Percentiles rank a stretch among this genome's conserved stretches.
phyloP scores from a whole-genome alignment of 2,329 filamentous ascomycete species.

The Paecilomyces formosus region DNA sequence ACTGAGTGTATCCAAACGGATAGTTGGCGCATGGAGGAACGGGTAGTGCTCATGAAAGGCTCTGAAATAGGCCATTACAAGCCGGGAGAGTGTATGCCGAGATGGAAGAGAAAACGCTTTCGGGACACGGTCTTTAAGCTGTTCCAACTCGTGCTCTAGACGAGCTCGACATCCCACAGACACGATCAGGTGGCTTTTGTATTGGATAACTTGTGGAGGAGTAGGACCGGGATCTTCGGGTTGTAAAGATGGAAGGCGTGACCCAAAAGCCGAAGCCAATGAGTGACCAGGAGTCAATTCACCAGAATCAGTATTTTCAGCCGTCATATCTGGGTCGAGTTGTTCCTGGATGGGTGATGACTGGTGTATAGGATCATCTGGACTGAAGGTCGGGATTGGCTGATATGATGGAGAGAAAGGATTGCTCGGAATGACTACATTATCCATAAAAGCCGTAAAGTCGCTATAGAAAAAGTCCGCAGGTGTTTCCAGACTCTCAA shows the following conservation, averaged over 20 bases:
- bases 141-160: constrained; percentile 10
- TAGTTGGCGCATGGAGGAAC: constrained; percentile 12
- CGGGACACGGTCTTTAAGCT: constrained; percentile 10
- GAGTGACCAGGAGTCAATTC: constrained; percentile 34
- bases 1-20: constrained; percentile 10
- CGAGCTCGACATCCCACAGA: constrained; percentile 25
- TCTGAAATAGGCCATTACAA: constrained; percentile 16
- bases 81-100: constrained; percentile 14
- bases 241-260: constrained; percentile 31
- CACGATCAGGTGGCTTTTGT: constrained; percentile 20
- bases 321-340: no score
- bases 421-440: neutral
- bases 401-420: constrained; percentile 10
- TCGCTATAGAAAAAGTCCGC: constrained; percentile 13
- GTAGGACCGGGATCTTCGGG: constrained; percentile 23
- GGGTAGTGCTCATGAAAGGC: constrained; percentile 17
- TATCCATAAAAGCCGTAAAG: neutral
- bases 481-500: no score
- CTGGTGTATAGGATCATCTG: no score
- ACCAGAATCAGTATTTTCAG: constrained; percentile 21
- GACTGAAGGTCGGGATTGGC: constrained; percentile 5
- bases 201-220: constrained; percentile 4
- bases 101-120: constrained; percentile 14
- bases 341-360: no score
- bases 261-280: constrained; percentile 32